Conservation (phyloP, 257 asterid genomes). For the Solanum microdontum region DNA sequence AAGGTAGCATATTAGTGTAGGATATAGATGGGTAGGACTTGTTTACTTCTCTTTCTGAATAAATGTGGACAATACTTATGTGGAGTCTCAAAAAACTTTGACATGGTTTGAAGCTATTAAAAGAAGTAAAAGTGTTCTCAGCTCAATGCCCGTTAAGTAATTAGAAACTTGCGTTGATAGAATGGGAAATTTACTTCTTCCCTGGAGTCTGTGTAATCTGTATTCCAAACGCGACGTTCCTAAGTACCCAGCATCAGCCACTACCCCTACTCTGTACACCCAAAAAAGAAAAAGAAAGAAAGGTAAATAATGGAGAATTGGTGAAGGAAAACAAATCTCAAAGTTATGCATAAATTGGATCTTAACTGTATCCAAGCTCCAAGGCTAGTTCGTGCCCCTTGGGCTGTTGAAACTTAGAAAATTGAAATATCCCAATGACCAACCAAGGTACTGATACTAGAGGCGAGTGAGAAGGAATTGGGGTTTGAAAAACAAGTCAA, state of each 20-base stretch:
- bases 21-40: background rate
- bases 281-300: background rate
- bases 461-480: background rate
- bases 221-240: background rate
- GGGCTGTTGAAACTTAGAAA: background rate
- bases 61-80: background rate
- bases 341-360: background rate
- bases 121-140: background rate
- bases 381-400: background rate
- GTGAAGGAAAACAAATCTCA: background rate
- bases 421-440: background rate
- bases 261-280: background rate
- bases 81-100: background rate
- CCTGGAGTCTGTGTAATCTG: background rate
- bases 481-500: background rate
- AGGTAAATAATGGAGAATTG: background rate
- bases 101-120: background rate
- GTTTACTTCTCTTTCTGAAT: background rate
- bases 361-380: background rate
- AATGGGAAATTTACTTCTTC: background rate
- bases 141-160: background rate
- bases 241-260: background rate
- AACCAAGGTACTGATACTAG: background rate
- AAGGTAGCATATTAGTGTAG: background rate
- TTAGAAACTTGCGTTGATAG: background rate